phyloP scores from a whole-genome alignment of 2,329 filamentous ascomycete species.

The Phyllosticta paracitricarpa region DNA sequence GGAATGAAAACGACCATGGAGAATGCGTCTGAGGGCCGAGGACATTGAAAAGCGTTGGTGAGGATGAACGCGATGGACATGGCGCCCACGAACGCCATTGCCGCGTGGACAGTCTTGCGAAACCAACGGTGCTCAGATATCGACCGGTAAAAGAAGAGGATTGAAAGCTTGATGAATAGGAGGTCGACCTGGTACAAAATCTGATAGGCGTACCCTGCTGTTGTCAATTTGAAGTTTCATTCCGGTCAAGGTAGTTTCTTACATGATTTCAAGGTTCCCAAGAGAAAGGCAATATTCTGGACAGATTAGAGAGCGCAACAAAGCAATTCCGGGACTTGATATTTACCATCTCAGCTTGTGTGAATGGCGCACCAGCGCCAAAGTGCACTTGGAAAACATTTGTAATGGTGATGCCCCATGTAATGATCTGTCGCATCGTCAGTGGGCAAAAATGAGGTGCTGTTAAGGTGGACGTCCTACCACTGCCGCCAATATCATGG shows the following conservation, averaged over 20 bases:
- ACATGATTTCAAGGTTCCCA: slow-evolving; percentile 14
- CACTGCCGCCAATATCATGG: not conserved
- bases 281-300: not conserved
- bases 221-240: not conserved
- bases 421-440: slow-evolving; percentile 17
- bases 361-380: slow-evolving; percentile 18
- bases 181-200: slow-evolving; percentile 18
- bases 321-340: too few relatives aligned
- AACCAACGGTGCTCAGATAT: slow-evolving; percentile 25
- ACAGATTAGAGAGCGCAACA: not conserved
- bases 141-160: slow-evolving; percentile 26
- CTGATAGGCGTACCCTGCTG: slow-evolving; percentile 20
- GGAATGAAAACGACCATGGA: slow-evolving; percentile 19
- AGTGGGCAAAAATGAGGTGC: not conserved
- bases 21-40: slow-evolving; percentile 19
- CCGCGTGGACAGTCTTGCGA: slow-evolving; percentile 20
- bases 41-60: slow-evolving; percentile 24
- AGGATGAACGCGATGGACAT: slow-evolving; percentile 22
- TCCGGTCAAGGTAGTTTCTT: not conserved
- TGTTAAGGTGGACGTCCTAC: not conserved
- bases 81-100: slow-evolving; percentile 21
- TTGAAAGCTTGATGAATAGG: slow-evolving; percentile 24
- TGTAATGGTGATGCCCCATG: slow-evolving; percentile 26
- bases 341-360: slow-evolving; percentile 4
- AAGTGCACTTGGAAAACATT: slow-evolving; percentile 27